Conservation (phyloP, 2,329 filamentous ascomycete genomes). For the Plenodomus biglobosus region DNA sequence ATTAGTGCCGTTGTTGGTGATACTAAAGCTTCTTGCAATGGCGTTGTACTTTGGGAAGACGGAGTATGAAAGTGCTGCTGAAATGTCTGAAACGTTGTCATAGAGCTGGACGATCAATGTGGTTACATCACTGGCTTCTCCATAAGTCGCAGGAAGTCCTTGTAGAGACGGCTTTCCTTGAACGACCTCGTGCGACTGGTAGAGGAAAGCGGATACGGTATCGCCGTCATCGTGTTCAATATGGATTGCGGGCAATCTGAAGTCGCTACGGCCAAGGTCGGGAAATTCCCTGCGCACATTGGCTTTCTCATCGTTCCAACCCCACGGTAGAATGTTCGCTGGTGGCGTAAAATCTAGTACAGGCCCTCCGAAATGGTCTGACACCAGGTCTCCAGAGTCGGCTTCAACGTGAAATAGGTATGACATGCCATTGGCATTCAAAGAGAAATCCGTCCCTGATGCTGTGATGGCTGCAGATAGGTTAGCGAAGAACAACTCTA, state of each 20-base stretch:
- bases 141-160: slow-evolving; percentile 63
- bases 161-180: slow-evolving; percentile 59
- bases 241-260: slow-evolving; percentile 62
- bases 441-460: slow-evolving; percentile 58
- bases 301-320: slow-evolving; percentile 57
- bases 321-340: slow-evolving; percentile 45
- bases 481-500: slow-evolving; percentile 1
- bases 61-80: slow-evolving; percentile 63
- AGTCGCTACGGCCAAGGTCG: slow-evolving; percentile 65
- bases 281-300: slow-evolving; percentile 64
- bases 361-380: slow-evolving; percentile 63
- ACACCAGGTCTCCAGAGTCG: slow-evolving; percentile 57
- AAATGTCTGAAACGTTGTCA: slow-evolving; percentile 61
- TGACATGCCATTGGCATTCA: slow-evolving; percentile 59
- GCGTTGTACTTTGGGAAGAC: slow-evolving; percentile 65
- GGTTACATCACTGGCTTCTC: slow-evolving; percentile 57
- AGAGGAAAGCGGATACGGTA: slow-evolving; percentile 61
- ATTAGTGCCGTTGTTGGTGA: slow-evolving; percentile 60
- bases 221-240: slow-evolving; percentile 62
- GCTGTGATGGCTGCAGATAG: slow-evolving; percentile 53
- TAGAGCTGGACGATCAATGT: slow-evolving; percentile 61
- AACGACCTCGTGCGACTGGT: slow-evolving; percentile 58
- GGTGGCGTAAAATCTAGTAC: slow-evolving; percentile 56
- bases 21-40: slow-evolving; percentile 61
- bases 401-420: slow-evolving; percentile 66